Conservation (phyloP, 805 yeast genomes). For the Candida takata region DNA sequence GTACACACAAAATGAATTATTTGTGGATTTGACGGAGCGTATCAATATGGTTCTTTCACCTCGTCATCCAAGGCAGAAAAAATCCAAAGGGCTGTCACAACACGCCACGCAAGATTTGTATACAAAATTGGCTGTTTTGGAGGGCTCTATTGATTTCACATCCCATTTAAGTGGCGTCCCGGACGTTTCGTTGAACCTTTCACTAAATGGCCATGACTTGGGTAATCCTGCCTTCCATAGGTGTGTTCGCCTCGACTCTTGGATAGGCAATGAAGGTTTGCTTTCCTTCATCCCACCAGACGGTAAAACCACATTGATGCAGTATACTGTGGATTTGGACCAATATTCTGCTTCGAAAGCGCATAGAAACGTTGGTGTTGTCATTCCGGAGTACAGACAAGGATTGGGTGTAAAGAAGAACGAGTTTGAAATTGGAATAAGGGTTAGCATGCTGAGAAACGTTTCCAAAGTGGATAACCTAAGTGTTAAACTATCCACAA, state of each 20-base stretch:
- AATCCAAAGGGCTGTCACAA: too few relatives aligned
- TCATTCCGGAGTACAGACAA: slow-evolving; percentile 25
- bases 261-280: slow-evolving; percentile 40
- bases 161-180: slow-evolving; percentile 79
- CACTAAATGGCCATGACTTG: slow-evolving; percentile 38
- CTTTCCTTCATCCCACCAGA: slow-evolving; percentile 84
- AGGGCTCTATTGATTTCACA: slow-evolving; percentile 57
- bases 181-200: slow-evolving; percentile 50
- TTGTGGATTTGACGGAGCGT: slow-evolving; percentile 71
- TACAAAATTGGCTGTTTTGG: slow-evolving; percentile 46
- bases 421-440: slow-evolving; percentile 32
- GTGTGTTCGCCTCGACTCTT: slow-evolving; percentile 50
- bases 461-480: slow-evolving; percentile 44
- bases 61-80: slow-evolving; percentile 19
- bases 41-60: slow-evolving; percentile 44
- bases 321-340: slow-evolving; percentile 53
- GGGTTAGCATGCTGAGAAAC: slow-evolving; percentile 30
- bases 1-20: slow-evolving; percentile 76
- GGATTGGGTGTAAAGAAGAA: slow-evolving; percentile 30
- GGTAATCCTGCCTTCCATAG: slow-evolving; percentile 62
- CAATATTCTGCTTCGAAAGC: slow-evolving; percentile 12
- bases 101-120: slow-evolving; percentile 15
- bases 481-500: slow-evolving; percentile 31
- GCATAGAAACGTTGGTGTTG: slow-evolving; percentile 21
- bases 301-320: slow-evolving; percentile 57